phyloP scores from a whole-genome alignment of 345 rosid genomes.

The Camelina sativa region DNA sequence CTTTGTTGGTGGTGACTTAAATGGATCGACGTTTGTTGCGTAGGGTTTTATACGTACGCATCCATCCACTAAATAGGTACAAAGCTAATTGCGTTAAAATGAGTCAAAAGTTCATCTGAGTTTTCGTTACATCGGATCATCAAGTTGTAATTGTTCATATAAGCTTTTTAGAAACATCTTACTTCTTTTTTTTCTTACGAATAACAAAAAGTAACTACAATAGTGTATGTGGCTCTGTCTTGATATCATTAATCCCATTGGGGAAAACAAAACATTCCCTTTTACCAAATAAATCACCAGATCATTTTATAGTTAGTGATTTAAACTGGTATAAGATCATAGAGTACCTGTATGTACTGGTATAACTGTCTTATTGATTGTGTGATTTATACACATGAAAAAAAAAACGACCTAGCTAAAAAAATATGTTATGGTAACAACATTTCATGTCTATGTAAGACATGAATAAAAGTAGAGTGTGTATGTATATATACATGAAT shows the following conservation, averaged over 20 bases:
- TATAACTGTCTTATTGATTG: background rate
- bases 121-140: conserved; percentile 27
- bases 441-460: background rate
- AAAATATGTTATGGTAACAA: background rate
- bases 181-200: background rate
- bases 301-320: background rate
- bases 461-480: no score
- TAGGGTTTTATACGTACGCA: conserved; percentile 13
- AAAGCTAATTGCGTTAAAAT: conserved; percentile 25
- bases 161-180: background rate
- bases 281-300: background rate
- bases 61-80: background rate
- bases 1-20: no score
- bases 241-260: background rate
- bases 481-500: background rate
- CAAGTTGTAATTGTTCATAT: background rate
- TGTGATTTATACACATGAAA: background rate
- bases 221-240: background rate
- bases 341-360: background rate
- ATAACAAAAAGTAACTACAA: background rate
- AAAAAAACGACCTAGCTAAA: background rate
- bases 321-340: background rate
- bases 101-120: conserved; percentile 27
- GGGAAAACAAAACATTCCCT: background rate
- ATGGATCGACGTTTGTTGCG: background rate